phyloP scores from a whole-genome alignment of 108 stramenopile genomes.

The Seminavis robusta region DNA sequence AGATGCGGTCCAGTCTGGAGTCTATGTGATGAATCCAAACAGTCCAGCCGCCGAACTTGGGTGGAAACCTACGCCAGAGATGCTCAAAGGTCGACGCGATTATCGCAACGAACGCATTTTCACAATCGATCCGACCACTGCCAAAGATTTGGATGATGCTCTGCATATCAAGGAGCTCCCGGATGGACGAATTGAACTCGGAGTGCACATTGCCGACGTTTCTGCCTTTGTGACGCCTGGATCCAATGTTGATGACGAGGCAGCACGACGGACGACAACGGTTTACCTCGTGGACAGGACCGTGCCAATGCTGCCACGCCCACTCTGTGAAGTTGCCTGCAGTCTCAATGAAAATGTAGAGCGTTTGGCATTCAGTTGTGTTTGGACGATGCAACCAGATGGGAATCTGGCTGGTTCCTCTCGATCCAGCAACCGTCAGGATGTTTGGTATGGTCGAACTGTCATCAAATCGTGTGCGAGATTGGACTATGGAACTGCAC shows the following conservation, averaged over 20 bases:
- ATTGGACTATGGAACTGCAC: slow-evolving; percentile 94
- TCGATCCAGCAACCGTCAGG: slow-evolving; percentile 31
- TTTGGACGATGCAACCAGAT: slow-evolving; percentile 93
- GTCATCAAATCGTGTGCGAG: slow-evolving; percentile 94
- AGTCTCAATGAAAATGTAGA: slow-evolving; percentile 95
- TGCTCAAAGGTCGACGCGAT: slow-evolving; percentile 70
- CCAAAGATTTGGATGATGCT: slow-evolving; percentile 95
- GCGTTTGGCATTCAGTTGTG: slow-evolving; percentile 90
- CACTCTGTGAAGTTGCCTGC: slow-evolving; percentile 92
- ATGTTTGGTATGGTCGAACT: slow-evolving; percentile 91
- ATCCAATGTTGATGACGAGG: slow-evolving; percentile 89
- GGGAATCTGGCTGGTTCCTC: slow-evolving; percentile 70
- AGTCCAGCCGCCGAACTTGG: slow-evolving; percentile 48
- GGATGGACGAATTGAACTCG: slow-evolving; percentile 81
- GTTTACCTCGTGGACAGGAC: slow-evolving; percentile 94
- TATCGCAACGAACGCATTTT: slow-evolving; percentile 80
- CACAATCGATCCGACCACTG: slow-evolving; percentile 96
- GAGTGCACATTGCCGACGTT: slow-evolving; percentile 99
- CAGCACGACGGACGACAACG: slow-evolving; percentile 86
- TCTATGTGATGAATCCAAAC: slow-evolving; percentile 20
- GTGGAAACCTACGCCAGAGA: slow-evolving; percentile 78
- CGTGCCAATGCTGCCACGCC: slow-evolving; percentile 90
- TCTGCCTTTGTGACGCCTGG: slow-evolving; percentile 83
- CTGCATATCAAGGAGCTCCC: slow-evolving; percentile 74
- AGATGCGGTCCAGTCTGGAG: slow-evolving; percentile 55